Conservation (phyloP, 2,329 filamentous ascomycete species). For the Calycina marina region DNA sequence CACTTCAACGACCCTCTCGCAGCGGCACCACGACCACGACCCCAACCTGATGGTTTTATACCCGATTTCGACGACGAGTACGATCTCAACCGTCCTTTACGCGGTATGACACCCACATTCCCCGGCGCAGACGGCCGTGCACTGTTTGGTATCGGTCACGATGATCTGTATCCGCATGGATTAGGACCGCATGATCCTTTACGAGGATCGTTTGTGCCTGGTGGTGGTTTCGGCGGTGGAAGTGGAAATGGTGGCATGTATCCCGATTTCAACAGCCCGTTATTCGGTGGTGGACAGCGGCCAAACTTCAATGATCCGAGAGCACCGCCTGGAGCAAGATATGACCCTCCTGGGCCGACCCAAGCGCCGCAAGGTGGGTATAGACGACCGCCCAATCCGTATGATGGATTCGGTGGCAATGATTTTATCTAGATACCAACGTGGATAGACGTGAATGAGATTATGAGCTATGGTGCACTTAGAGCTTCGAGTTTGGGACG, state of each 20-base stretch:
- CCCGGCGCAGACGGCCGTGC: slow-evolving; percentile 26
- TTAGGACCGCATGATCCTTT: slow-evolving; percentile 77
- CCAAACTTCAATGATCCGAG: slow-evolving; percentile 42
- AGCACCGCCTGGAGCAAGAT: slow-evolving; percentile 77
- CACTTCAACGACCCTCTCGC: slow-evolving; percentile 55
- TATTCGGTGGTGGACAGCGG: slow-evolving; percentile 50
- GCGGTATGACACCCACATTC: slow-evolving; percentile 27
- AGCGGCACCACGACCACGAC: slow-evolving; percentile 45
- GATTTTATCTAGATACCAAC: too few species aligned
- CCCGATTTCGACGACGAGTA: slow-evolving; percentile 91
- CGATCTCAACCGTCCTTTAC: slow-evolving; percentile 58
- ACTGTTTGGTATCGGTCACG: slow-evolving; percentile 61
- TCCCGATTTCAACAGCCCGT: slow-evolving; percentile 82
- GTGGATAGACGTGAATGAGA: too few species aligned
- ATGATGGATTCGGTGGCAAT: slow-evolving; percentile 39
- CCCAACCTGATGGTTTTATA: slow-evolving; percentile 62
- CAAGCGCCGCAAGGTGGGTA: slow-evolving; percentile 34
- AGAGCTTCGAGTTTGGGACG: too few species aligned
- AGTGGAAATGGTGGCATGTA: slow-evolving; percentile 75
- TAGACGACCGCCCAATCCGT: slow-evolving; percentile 36
- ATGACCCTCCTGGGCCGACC: slow-evolving; percentile 72
- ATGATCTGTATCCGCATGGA: slow-evolving; percentile 77
- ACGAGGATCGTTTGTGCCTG: slow-evolving; percentile 43
- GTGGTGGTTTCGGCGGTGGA: slow-evolving; percentile 39
- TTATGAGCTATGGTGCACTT: too few species aligned